A percentile compares a stretch with the other conserved stretches of the same genome.
These are phyloP conservation scores for Naganishia randhawae DNA, from an alignment of 768 basidiomycete genomes.

Conservation along the genomic window DNA sequence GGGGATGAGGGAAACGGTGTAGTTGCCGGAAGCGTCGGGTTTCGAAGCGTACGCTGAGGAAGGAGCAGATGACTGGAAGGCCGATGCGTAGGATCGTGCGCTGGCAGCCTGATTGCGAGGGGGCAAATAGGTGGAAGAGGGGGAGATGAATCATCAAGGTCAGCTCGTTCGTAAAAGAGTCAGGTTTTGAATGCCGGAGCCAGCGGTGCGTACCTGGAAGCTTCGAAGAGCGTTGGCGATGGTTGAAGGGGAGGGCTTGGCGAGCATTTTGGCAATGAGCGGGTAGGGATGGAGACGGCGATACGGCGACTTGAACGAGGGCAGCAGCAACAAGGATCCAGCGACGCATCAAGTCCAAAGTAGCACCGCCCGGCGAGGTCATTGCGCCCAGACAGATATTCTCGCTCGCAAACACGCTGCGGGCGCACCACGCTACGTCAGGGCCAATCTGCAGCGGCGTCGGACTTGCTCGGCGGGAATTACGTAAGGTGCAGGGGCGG, in stretches of 20 bases:
- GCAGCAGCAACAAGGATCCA: not conserved
- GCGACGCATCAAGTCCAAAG: too few relatives aligned
- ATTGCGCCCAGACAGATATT: too few relatives aligned
- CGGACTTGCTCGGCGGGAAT: slow-evolving; percentile 16
- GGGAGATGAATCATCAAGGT: too few relatives aligned
- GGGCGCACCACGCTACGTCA: slow-evolving; percentile 23
- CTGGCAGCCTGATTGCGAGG: not conserved
- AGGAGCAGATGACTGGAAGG: slow-evolving; percentile 57
- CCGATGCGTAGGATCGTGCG: slow-evolving; percentile 31
- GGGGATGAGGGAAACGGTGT: slow-evolving; percentile 90
- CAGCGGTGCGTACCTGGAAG: slow-evolving; percentile 23
- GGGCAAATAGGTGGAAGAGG: too few relatives aligned
- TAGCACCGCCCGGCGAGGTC: too few relatives aligned
- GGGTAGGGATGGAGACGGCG: not conserved
- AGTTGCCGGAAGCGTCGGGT: slow-evolving; percentile 83
- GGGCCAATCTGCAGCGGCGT: slow-evolving; percentile 18
- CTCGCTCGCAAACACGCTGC: too few relatives aligned
- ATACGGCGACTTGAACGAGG: not conserved
- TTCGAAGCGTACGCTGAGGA: slow-evolving; percentile 86
- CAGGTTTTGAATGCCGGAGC: not conserved
- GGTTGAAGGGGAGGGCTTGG: slow-evolving; percentile 28
- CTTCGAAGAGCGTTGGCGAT: slow-evolving; percentile 32
- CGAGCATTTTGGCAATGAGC: slow-evolving; percentile 18
- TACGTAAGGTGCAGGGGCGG: not conserved
- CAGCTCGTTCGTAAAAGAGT: too few relatives aligned